phyloP scores from a whole-genome alignment of 345 rosid genomes.

The Aquilaria sinensis region DNA sequence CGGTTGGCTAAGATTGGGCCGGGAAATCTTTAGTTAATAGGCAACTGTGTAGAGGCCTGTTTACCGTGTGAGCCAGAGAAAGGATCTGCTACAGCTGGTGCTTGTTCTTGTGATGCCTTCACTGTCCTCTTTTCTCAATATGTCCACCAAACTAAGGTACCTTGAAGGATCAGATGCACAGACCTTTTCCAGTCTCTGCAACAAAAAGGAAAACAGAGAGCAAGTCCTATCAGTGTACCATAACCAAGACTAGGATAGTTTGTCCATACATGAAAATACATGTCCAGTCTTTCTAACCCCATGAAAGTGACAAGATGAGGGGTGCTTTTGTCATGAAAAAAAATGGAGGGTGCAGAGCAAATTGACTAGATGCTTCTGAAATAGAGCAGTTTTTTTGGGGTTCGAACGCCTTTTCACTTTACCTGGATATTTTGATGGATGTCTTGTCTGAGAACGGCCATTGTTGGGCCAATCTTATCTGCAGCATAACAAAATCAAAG shows the following conservation, averaged over 20 bases:
- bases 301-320: constrained; percentile 7
- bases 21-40: background rate
- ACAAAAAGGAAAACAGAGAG: background rate
- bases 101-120: constrained; percentile 52
- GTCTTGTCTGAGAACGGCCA: constrained; percentile 93
- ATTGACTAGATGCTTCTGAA: background rate
- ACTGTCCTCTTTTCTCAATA: constrained; percentile 56
- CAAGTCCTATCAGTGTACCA: background rate
- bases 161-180: constrained; percentile 48
- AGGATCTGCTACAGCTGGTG: constrained; percentile 64
- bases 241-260: background rate
- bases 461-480: constrained; percentile 98
- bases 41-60: background rate
- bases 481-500: constrained; percentile 22
- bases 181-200: constrained; percentile 63
- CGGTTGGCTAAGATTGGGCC: background rate
- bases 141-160: constrained; percentile 59
- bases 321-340: constrained; percentile 21
- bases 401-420: background rate
- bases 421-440: constrained; percentile 79
- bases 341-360: background rate
- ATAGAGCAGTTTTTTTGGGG: background rate
- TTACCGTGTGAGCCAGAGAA: constrained; percentile 95
- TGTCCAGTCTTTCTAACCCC: background rate
- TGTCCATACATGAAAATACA: constrained; percentile 10